Percentiles rank a stretch among this genome's conserved stretches.
These are phyloP conservation scores for Trichoderma sp. DNA, from an alignment of 2,329 filamentous ascomycete species.

Conservation along the genomic window DNA sequence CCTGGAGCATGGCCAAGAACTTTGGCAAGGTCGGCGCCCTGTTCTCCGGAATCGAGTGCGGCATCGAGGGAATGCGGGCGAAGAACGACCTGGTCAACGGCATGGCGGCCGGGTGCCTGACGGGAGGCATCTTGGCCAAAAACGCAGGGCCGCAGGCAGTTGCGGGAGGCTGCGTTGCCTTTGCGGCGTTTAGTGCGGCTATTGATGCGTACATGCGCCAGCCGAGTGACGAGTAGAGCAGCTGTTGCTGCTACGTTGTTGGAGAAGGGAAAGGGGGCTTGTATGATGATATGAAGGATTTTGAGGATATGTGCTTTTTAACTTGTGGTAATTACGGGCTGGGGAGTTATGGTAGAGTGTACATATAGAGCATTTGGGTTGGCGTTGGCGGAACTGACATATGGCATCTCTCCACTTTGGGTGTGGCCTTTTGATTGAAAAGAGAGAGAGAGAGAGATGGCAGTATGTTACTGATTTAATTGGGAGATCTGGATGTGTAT, in stretches of 20 bases:
- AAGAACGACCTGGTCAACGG: slow-evolving; percentile 94
- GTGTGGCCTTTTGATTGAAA: not conserved
- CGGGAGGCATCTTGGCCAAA: slow-evolving; percentile 83
- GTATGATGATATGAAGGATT: slow-evolving; percentile 13
- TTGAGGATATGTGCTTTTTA: not conserved
- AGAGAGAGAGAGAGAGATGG: not conserved
- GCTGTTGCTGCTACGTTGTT: not conserved
- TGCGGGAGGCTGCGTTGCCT: slow-evolving; percentile 84
- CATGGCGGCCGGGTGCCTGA: slow-evolving; percentile 83
- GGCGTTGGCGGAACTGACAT: slow-evolving; percentile 33
- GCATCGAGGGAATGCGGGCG: slow-evolving; percentile 86
- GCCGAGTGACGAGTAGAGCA: slow-evolving; percentile 60
- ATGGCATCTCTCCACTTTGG: slow-evolving; percentile 7
- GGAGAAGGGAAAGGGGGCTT: not conserved
- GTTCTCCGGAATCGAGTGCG: slow-evolving; percentile 92
- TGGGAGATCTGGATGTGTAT: not conserved
- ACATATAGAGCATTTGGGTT: slow-evolving; percentile 35
- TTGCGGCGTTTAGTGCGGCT: slow-evolving; percentile 87
- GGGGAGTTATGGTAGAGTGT: slow-evolving; percentile 29
- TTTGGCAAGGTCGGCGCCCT: slow-evolving; percentile 92
- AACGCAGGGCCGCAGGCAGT: slow-evolving; percentile 89
- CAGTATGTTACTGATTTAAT: not conserved
- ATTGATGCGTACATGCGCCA: slow-evolving; percentile 91
- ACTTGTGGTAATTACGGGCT: slow-evolving; percentile 25
- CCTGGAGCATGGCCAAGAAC: slow-evolving; percentile 84